phyloP scores from a whole-genome alignment of 2,329 filamentous ascomycete species.

The Hawksworthiomyces lignivorus region DNA sequence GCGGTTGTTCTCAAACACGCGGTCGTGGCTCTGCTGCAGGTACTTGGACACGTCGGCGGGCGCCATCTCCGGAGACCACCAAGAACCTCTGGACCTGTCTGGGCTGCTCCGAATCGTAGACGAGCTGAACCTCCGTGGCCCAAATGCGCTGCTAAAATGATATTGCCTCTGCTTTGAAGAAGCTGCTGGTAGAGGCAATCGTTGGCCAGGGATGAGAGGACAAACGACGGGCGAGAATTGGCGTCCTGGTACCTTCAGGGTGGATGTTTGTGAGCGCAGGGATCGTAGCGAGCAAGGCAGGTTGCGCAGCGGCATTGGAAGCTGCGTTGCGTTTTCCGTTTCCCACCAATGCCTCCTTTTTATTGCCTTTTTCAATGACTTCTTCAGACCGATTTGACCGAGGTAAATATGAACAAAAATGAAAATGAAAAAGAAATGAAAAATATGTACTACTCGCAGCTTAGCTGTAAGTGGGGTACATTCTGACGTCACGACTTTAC shows the following conservation, averaged over 20 bases:
- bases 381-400: too few relatives aligned
- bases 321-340: neutral
- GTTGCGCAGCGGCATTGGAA: neutral
- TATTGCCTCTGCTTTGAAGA: too few relatives aligned
- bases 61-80: conserved; percentile 9
- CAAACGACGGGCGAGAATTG: neutral
- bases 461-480: too few relatives aligned
- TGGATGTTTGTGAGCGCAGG: neutral
- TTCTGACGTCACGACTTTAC: too few relatives aligned
- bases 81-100: neutral
- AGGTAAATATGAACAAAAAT: too few relatives aligned
- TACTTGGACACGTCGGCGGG: conserved; percentile 42
- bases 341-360: too few relatives aligned
- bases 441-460: too few relatives aligned
- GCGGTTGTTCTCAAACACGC: conserved; percentile 61
- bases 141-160: too few relatives aligned
- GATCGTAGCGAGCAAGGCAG: neutral
- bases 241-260: neutral
- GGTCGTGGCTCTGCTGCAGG: conserved; percentile 56
- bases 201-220: neutral
- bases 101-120: neutral
- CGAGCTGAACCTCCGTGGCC: too few relatives aligned
- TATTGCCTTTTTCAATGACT: too few relatives aligned
- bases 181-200: too few relatives aligned
- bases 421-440: too few relatives aligned